Conservation (phyloP, 1,284 basidiomycete species). For the Pisolithus thermaeus region DNA sequence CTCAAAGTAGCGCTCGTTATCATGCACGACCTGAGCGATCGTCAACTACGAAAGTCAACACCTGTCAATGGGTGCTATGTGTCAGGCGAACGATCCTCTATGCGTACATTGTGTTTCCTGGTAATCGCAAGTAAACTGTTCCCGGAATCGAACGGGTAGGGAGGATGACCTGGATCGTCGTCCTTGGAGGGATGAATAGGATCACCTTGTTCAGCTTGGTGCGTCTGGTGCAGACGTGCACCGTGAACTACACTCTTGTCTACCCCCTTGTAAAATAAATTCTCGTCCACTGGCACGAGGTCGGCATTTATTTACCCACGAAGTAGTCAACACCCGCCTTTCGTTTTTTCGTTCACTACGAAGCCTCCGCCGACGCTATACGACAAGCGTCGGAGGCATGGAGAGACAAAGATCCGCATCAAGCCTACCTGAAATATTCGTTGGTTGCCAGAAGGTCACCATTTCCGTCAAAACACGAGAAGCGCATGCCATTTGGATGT, state of each 20-base stretch:
- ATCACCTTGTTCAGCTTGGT: constrained; percentile 34
- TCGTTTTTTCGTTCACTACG: constrained; percentile 86
- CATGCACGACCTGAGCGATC: constrained; percentile 91
- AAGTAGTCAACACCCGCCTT: constrained; percentile 37
- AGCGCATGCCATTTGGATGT: constrained; percentile 89
- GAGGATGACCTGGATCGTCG: constrained; percentile 49
- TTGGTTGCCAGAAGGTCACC: constrained; percentile 92
- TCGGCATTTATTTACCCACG: constrained; percentile 5
- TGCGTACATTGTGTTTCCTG: constrained; percentile 74
- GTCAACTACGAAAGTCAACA: constrained; percentile 56
- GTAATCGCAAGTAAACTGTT: constrained; percentile 74
- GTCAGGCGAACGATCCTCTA: neutral
- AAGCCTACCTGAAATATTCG: constrained; percentile 74
- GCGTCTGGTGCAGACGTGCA: constrained; percentile 69
- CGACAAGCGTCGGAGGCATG: neutral
- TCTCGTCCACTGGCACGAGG: constrained; percentile 68
- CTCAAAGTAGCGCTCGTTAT: constrained; percentile 85
- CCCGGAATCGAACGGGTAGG: constrained; percentile 82
- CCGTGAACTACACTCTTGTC: constrained; percentile 75
- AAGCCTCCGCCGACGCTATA: constrained; percentile 85
- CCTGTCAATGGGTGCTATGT: neutral
- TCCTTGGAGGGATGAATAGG: constrained; percentile 13
- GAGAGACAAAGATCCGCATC: neutral
- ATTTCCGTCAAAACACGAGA: constrained; percentile 76
- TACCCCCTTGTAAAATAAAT: constrained; percentile 95